phyloP scores from a whole-genome alignment of 1,284 basidiomycete genomes.

The Apiotrichum veenhuisii region DNA sequence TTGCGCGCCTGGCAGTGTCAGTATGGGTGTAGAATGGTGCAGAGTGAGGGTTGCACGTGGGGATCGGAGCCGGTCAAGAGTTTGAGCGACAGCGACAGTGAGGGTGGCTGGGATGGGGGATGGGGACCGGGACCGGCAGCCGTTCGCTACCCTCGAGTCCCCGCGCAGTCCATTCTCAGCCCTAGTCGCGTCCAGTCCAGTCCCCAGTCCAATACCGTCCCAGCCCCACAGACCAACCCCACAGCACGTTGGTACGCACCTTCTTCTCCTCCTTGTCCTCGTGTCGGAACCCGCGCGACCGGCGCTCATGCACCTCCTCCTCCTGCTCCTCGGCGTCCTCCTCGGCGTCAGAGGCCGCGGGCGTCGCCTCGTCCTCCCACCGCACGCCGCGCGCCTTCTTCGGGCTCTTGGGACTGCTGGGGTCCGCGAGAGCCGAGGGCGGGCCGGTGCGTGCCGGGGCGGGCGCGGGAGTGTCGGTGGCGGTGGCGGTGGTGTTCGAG shows the following conservation, averaged over 20 bases:
- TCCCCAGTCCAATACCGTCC: no score
- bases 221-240: no score
- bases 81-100: no score
- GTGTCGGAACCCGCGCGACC: slow-evolving; percentile 75
- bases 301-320: slow-evolving; percentile 54
- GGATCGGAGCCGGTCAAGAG: no score
- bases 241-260: no score
- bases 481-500: no score
- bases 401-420: background rate
- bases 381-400: slow-evolving; percentile 18
- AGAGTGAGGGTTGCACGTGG: background rate
- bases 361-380: slow-evolving; percentile 21
- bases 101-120: no score
- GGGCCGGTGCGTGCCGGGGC: background rate
- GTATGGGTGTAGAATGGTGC: background rate
- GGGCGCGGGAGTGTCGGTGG: background rate
- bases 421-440: background rate
- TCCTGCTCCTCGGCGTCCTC: slow-evolving; percentile 48
- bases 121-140: no score
- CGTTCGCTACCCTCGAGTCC: no score
- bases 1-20: slow-evolving; percentile 68
- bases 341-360: slow-evolving; percentile 29
- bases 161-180: no score
- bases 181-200: no score
- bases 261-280: slow-evolving; percentile 91